Base-by-base conservation (phyloP, 1,284 basidiomycete species). In the Rhodotorula sp. region DNA sequence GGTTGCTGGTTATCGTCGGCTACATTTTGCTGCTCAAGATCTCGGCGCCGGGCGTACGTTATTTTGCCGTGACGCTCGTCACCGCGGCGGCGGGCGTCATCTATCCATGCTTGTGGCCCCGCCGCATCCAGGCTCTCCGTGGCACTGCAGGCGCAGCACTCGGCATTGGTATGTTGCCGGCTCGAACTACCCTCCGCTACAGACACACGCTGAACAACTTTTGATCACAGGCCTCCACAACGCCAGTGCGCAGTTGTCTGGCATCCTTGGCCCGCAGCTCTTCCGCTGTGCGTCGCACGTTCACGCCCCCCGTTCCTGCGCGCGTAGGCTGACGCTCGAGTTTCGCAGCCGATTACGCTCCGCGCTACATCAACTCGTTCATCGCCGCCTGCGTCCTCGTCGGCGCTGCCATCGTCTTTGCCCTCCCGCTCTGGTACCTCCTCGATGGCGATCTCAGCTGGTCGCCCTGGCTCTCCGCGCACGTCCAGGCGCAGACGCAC, bases 21-120 rank as follows among this genome's bases (percentile, higher is more conserved):
- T 67, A 62, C 42, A 21, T 57, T 44, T 48, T 67, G 5, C 42
- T 67, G 2, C 60, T 62, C 48, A 44, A 50, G 42, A 54, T 60
- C 2, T 7, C 27, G 8, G 48, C 56, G 12, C 19, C 66, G 4
- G 66, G 53, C 16, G 48, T 57, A 1, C 66, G 66, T 16, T 63
- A 62, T 14, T 41, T 48, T 19, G 66, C 66, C 23, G 54, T 67
- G 12, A 57, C 55, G 34, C 60, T 67, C 46, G 56, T 67, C 60
- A 44, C 55, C 19, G 61, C 60, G 1, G 41, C 54, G 7, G 54
- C 60, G 2, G 48, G 60, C 7, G 46, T 49, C 2, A 60, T 60
- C 17, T 67, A 67, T 17, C 63, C 68, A 2, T 70, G 68, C 53
- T 53, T 70, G 4, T 70, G 68, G 68, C 63, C 68, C 1, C 58